Evolutionary conservation across 495 filamentous ascomycete species (phyloP).

Genomic region (Gamarada debralockiae): DNA sequence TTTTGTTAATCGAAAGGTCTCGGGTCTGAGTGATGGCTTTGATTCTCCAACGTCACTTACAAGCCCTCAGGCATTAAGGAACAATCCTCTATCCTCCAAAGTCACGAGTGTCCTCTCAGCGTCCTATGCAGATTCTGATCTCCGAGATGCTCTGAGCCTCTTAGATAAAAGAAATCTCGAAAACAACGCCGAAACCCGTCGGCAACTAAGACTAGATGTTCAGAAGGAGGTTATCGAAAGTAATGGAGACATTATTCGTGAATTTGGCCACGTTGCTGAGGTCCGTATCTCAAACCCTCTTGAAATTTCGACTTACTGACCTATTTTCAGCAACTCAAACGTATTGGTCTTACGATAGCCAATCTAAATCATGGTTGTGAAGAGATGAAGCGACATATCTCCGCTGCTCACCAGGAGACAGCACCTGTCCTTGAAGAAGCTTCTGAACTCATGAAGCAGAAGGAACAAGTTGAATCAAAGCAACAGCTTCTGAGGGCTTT

Average conservation of each 20-base stretch:
- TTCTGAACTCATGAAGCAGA: constrained; percentile 67
- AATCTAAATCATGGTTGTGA: constrained; percentile 77
- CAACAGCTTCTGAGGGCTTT: constrained; percentile 80
- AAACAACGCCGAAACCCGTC: constrained; percentile 76
- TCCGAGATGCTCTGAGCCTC: constrained; percentile 76
- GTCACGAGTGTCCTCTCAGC: constrained; percentile 82
- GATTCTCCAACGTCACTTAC: constrained; percentile 20
- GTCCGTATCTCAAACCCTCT: too few species aligned
- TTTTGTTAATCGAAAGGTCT: constrained; percentile 24
- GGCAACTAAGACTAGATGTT: constrained; percentile 76
- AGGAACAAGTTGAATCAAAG: constrained; percentile 76
- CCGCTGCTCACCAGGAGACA: constrained; percentile 70
- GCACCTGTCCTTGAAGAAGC: constrained; percentile 76
- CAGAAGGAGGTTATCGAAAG: constrained; percentile 92
- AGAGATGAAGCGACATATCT: constrained; percentile 75
- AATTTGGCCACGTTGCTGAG: constrained; percentile 90
- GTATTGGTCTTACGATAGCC: constrained; percentile 74
- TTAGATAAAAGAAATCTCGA: constrained; percentile 67
- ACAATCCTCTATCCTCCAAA: constrained; percentile 65
- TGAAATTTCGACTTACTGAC: too few species aligned
- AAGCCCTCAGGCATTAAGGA: constrained; percentile 16
- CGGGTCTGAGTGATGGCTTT: constrained; percentile 16
- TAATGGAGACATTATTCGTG: constrained; percentile 86
- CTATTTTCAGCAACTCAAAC: constrained; percentile 80
- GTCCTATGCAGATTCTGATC: constrained; percentile 90